Evolutionary conservation across 2,329 filamentous ascomycete species (phyloP), one percentile per base, ranked within the genome.

Genomic region (Sordariomycetes sp.): DNA sequence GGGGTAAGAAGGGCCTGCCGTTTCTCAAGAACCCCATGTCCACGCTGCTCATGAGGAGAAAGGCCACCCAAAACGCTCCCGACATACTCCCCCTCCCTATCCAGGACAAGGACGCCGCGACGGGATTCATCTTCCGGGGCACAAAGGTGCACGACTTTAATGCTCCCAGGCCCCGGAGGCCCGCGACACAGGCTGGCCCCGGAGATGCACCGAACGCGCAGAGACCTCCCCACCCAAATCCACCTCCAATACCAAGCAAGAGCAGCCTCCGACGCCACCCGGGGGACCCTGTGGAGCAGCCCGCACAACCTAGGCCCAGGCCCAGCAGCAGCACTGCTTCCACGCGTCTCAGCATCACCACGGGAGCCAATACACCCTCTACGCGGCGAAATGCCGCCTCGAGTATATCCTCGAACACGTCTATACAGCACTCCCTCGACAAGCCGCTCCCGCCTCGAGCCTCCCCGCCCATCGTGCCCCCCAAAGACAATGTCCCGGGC

Each of bases 61-160:
- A 79, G 63, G 76, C 76, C 14, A 78, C 73, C 18, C 79, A 83
- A 59, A 74, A 73, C 55, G 68, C 71, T 1, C 71, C 75, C 1
- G 78, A 80, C 52, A 59, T 76, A 2, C 65, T 66, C 1, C 71
- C 75, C 1, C 64, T 77, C 24, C 72, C 77, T 0, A 63, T 76
- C 32, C 63, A 71, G 53, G 69, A 71, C 24, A 63, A 68, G n/a
- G n/a, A n/a, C 0, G 74, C 76, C 16, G 77, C 79, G 63, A 74
- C 76, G 5, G 68, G 70, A 22, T 85, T 86, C 63, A 83, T 87
- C 63, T 88, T 88, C 62, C 78, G 77, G 64, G 85, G 81, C 54
- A 88, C 80, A 8, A 75, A 77, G 53, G 78, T 86, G 55, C 85
- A 88, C 66, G 85, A 84, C 67, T 87, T 86, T 64, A 86, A 82